These are phyloP conservation scores for Aureobasidium sp. DNA, from an alignment of 2,329 filamentous ascomycete species.

Conservation along the genomic window DNA sequence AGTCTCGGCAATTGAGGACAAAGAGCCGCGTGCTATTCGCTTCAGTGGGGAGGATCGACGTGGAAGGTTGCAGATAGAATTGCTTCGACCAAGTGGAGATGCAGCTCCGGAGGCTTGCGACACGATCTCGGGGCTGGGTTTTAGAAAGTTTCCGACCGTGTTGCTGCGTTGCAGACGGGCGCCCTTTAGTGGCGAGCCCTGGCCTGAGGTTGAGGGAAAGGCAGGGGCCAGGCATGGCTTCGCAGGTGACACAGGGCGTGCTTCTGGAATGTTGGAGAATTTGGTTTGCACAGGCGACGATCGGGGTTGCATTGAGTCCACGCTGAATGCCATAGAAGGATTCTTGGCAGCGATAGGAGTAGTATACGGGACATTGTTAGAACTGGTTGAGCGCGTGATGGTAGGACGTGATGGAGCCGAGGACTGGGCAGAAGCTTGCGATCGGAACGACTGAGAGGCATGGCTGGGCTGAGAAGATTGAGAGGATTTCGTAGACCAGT, in stretches of 20 bases:
- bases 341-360: background rate
- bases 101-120: constrained; percentile 23
- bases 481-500: background rate
- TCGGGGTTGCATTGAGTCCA: constrained; percentile 39
- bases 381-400: constrained; percentile 20
- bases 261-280: constrained; percentile 5
- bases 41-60: constrained; percentile 40
- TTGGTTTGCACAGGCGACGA: constrained; percentile 23
- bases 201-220: background rate
- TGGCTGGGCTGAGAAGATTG: background rate
- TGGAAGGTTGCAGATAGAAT: constrained; percentile 27
- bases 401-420: background rate
- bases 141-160: constrained; percentile 29
- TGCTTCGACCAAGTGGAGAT: constrained; percentile 19
- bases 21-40: constrained; percentile 25
- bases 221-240: background rate
- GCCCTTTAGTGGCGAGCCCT: background rate
- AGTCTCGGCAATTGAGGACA: constrained; percentile 38
- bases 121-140: constrained; percentile 15
- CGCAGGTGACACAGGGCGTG: background rate
- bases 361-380: background rate
- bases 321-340: constrained; percentile 20
- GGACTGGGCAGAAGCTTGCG: background rate
- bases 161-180: constrained; percentile 35
- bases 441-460: background rate